Evolutionary conservation across 148 eudicot genomes (phyloP).

Genomic region (Euryodendron excelsum): DNA sequence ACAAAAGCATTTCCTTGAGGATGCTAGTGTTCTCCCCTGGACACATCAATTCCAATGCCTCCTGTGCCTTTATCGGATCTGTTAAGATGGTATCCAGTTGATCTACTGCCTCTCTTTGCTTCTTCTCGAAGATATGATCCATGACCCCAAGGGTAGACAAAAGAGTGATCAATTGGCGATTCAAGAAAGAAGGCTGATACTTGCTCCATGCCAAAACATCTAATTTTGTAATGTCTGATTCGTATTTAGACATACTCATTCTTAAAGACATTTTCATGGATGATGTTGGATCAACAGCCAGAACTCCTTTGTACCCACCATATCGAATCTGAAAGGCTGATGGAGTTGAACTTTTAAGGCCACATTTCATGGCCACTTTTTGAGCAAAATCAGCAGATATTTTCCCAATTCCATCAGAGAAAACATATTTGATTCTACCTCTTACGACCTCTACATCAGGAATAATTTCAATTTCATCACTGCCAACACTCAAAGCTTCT

Average conservation of each 20-base stretch:
- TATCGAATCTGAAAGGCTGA: too few relatives aligned
- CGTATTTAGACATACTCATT: conserved; percentile 70
- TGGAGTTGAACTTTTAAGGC: conserved; percentile 36
- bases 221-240: conserved; percentile 51
- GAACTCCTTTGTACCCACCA: conserved; percentile 89
- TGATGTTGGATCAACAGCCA: conserved; percentile 71
- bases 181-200: conserved; percentile 77
- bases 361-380: conserved; percentile 67
- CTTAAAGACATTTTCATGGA: conserved; percentile 59
- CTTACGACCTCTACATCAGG: conserved; percentile 43
- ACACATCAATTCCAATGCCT: conserved; percentile 70
- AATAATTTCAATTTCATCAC: conserved; percentile 52
- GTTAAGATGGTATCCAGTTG: conserved; percentile 58
- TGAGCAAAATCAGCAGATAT: conserved; percentile 73
- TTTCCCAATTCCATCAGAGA: too few relatives aligned
- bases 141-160: too few relatives aligned
- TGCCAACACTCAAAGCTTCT: conserved; percentile 61
- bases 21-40: conserved; percentile 21
- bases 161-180: too few relatives aligned
- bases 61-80: conserved; percentile 64
- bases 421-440: conserved; percentile 37
- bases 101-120: too few relatives aligned
- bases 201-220: conserved; percentile 80
- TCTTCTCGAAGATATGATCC: too few relatives aligned
- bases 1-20: conserved; percentile 25